Evolutionary conservation across 257 asterid genomes (phyloP).

Genomic region (Marsdenia floribunda): DNA sequence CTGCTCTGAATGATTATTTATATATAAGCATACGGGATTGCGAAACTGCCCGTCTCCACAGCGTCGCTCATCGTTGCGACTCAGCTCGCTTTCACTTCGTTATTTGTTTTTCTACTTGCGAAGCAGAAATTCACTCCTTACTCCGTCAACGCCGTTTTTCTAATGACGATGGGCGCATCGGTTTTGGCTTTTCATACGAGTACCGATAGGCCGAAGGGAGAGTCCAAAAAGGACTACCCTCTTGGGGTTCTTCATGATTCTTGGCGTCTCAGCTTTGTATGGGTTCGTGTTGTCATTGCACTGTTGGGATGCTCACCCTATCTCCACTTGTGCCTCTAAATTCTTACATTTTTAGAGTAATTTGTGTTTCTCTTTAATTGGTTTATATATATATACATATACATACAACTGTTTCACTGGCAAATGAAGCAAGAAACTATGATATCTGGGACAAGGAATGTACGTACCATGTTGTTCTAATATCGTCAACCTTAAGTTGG

Average conservation of each 20-base stretch:
- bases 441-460: slow-evolving; percentile 21
- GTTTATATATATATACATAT: no score
- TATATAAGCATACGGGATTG: slow-evolving; percentile 28
- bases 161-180: slow-evolving; percentile 23
- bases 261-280: slow-evolving; percentile 21
- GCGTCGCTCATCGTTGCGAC: slow-evolving; percentile 21
- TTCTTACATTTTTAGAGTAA: no score
- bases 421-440: slow-evolving; percentile 20
- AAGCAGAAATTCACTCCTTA: slow-evolving; percentile 22
- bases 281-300: slow-evolving; percentile 28
- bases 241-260: slow-evolving; percentile 28
- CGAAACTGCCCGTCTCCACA: slow-evolving; percentile 25
- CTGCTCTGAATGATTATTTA: slow-evolving; percentile 23
- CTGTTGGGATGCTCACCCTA: slow-evolving; percentile 28
- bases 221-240: slow-evolving; percentile 14
- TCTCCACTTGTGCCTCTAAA: no score
- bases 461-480: slow-evolving; percentile 18
- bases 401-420: background rate
- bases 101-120: slow-evolving; percentile 18
- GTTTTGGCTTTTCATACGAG: slow-evolving; percentile 21
- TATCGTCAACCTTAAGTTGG: slow-evolving; percentile 21
- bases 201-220: slow-evolving; percentile 23
- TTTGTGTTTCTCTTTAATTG: no score
- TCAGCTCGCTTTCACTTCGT: slow-evolving; percentile 25
- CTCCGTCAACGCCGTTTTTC: slow-evolving; percentile 20